Conservation (phyloP, 257 asterid genomes). For the Petunia axillaris region DNA sequence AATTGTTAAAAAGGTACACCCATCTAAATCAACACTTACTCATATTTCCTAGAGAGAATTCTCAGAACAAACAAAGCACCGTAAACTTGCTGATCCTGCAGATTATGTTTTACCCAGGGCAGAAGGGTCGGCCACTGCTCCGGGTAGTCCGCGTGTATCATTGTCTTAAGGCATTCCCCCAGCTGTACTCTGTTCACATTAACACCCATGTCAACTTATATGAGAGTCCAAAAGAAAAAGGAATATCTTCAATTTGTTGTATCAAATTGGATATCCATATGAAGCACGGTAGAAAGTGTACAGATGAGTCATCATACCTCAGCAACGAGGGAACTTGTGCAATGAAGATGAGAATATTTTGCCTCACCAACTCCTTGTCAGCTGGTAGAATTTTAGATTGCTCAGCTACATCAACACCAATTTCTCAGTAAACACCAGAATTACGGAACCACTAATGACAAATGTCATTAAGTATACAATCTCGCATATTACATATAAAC, state of each 20-base stretch:
- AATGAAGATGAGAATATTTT: slow-evolving; percentile 75
- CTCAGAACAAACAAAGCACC: slow-evolving; percentile 90
- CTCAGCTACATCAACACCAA: slow-evolving; percentile 58
- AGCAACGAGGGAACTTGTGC: slow-evolving; percentile 80
- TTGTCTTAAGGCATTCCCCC: slow-evolving; percentile 91
- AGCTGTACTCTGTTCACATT: slow-evolving; percentile 75
- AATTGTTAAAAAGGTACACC: not conserved
- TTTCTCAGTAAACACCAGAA: slow-evolving; percentile 24
- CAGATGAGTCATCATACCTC: slow-evolving; percentile 50
- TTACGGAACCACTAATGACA: not conserved
- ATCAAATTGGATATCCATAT: not conserved
- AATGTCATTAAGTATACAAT: not conserved
- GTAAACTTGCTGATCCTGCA: slow-evolving; percentile 89
- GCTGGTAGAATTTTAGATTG: slow-evolving; percentile 71
- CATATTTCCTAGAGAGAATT: slow-evolving; percentile 92
- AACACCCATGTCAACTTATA: slow-evolving; percentile 27
- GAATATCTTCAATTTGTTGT: slow-evolving; percentile 22
- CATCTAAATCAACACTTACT: slow-evolving; percentile 55
- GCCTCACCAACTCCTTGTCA: slow-evolving; percentile 94
- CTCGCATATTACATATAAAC: not conserved
- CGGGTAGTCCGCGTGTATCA: slow-evolving; percentile 86
- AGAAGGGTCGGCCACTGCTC: slow-evolving; percentile 96
- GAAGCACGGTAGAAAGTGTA: not conserved
- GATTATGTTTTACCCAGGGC: slow-evolving; percentile 88
- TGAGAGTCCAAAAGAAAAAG: slow-evolving; percentile 29